Evolutionary conservation across 176 grass and related monocot genomes (phyloP).

Genomic region (Oryza longistaminata): DNA sequence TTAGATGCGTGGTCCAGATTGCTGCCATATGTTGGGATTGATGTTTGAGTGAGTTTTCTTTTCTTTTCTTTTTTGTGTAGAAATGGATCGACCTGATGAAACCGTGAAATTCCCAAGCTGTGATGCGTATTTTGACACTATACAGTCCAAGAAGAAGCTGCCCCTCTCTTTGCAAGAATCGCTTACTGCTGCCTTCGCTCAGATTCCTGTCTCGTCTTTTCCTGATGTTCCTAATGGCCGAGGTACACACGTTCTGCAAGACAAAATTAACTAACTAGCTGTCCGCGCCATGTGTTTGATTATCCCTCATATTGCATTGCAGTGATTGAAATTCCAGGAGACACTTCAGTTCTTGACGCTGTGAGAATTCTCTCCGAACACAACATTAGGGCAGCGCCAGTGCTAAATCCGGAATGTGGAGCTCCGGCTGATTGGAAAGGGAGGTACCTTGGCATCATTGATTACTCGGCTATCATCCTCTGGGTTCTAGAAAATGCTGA

Average conservation of each 20-base stretch:
- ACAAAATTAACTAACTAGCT: background rate
- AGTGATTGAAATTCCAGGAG: slow-evolving; percentile 89
- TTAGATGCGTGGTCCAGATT: background rate
- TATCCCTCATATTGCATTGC: background rate
- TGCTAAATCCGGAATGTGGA: slow-evolving; percentile 56
- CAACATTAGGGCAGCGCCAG: slow-evolving; percentile 82
- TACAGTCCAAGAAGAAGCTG: slow-evolving; percentile 89
- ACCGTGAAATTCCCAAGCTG: slow-evolving; percentile 50
- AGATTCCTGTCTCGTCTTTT: slow-evolving; percentile 76
- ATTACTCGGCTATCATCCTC: slow-evolving; percentile 75
- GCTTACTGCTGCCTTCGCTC: slow-evolving; percentile 68
- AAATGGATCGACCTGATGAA: slow-evolving; percentile 44
- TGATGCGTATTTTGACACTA: slow-evolving; percentile 90
- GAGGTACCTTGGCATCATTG: slow-evolving; percentile 77
- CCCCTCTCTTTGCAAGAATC: slow-evolving; percentile 76
- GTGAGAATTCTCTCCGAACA: slow-evolving; percentile 74
- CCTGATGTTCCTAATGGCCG: slow-evolving; percentile 81
- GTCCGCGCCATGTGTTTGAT: background rate
- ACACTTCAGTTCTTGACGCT: slow-evolving; percentile 66
- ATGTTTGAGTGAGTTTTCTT: background rate
- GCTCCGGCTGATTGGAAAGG: slow-evolving; percentile 56
- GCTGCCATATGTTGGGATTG: background rate
- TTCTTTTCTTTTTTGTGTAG: slow-evolving; percentile 18
- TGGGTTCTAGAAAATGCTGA: slow-evolving; percentile 91
- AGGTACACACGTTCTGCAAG: slow-evolving; percentile 48